These are phyloP conservation scores for Paraphaeosphaeria minitans DNA, from an alignment of 2,329 filamentous ascomycete species.

Conservation along the genomic window DNA sequence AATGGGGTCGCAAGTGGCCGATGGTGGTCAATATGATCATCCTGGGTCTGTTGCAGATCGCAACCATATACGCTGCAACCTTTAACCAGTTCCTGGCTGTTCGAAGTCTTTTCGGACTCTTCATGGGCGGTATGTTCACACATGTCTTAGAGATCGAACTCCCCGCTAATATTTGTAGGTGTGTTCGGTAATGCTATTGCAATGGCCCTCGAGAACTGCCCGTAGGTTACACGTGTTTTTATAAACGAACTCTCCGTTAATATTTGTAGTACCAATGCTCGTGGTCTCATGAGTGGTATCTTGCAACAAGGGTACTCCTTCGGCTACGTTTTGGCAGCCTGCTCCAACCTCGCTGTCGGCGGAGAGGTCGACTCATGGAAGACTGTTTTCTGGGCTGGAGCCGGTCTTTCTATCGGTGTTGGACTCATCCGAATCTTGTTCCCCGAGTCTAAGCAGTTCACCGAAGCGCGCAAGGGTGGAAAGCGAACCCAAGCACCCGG, in stretches of 20 bases:
- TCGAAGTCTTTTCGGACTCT: slow-evolving; percentile 73
- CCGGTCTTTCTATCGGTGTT: slow-evolving; percentile 70
- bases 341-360: slow-evolving; percentile 74
- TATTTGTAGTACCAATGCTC: slow-evolving; percentile 57
- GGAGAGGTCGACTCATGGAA: slow-evolving; percentile 70
- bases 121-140: slow-evolving; percentile 88
- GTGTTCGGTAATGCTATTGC: slow-evolving; percentile 80
- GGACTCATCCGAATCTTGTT: slow-evolving; percentile 70
- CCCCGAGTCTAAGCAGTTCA: slow-evolving; percentile 76
- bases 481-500: slow-evolving; percentile 53
- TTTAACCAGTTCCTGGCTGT: slow-evolving; percentile 78
- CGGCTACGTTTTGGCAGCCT: slow-evolving; percentile 79
- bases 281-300: slow-evolving; percentile 82
- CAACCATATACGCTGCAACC: slow-evolving; percentile 75
- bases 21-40: slow-evolving; percentile 82
- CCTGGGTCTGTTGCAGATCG: slow-evolving; percentile 72
- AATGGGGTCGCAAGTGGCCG: slow-evolving; percentile 81
- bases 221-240: slow-evolving; percentile 49
- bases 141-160: no score
- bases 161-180: no score
- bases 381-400: slow-evolving; percentile 74
- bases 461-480: slow-evolving; percentile 68
- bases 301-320: slow-evolving; percentile 82
- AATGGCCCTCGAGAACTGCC: slow-evolving; percentile 77
- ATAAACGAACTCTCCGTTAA: slow-evolving; percentile 30